Conservation (phyloP, 2,329 filamentous ascomycete species). For the Nemania diffusa region DNA sequence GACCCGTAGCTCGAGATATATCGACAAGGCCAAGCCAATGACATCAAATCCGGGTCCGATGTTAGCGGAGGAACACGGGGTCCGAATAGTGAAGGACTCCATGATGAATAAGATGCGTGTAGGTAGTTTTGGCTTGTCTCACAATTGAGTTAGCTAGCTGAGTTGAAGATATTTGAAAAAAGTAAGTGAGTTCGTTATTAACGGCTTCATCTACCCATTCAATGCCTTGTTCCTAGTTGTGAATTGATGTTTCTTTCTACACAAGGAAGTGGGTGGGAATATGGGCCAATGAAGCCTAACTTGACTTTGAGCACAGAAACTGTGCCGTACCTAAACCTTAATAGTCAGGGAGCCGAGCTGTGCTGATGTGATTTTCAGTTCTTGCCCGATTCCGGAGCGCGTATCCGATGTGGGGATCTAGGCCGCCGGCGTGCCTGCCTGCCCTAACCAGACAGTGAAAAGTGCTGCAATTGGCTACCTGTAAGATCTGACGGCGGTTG, state of each 20-base stretch:
- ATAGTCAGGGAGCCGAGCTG: not conserved
- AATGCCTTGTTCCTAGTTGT: no score
- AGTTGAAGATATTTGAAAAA: not conserved
- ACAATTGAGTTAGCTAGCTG: not conserved
- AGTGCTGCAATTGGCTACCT: slow-evolving; percentile 19
- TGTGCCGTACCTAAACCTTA: not conserved
- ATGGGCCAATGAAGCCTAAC: not conserved
- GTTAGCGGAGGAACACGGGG: slow-evolving; percentile 95
- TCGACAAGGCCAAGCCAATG: slow-evolving; percentile 91
- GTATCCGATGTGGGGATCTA: slow-evolving; percentile 14
- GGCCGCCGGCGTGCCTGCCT: not conserved
- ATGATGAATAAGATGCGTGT: slow-evolving; percentile 48
- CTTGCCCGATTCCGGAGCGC: slow-evolving; percentile 31
- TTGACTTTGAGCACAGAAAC: not conserved
- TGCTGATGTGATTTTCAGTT: slow-evolving; percentile 25
- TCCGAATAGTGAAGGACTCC: slow-evolving; percentile 77
- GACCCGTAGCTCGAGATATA: slow-evolving; percentile 91
- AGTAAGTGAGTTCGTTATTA: no score
- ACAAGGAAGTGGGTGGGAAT: not conserved
- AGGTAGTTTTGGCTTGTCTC: slow-evolving; percentile 4
- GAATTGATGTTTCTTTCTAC: no score
- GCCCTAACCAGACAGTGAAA: slow-evolving; percentile 18
- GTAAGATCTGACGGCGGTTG: no score
- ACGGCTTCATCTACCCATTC: no score
- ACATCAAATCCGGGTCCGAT: slow-evolving; percentile 98